These are phyloP conservation scores for Candida tammaniensis DNA, from an alignment of 805 yeast genomes.

Conservation along the genomic window DNA sequence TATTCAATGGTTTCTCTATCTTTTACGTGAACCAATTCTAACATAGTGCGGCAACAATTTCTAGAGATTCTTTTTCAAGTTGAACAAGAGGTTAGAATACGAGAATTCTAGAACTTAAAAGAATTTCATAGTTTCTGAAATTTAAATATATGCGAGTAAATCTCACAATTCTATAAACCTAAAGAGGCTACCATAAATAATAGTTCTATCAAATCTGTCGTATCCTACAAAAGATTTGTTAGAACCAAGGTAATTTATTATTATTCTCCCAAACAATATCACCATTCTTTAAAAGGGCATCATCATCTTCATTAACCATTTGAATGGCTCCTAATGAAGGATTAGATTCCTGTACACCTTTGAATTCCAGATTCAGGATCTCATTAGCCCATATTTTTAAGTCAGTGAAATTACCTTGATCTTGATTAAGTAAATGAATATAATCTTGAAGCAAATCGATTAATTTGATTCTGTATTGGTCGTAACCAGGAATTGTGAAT, in stretches of 20 bases:
- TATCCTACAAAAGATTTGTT: too few relatives aligned
- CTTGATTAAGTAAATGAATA: slow-evolving; percentile 3
- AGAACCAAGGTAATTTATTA: slow-evolving; percentile 43
- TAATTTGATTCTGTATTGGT: not conserved
- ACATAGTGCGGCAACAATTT: too few relatives aligned
- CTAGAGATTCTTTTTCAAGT: too few relatives aligned
- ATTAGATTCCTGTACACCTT: slow-evolving; percentile 19
- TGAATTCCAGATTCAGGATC: slow-evolving; percentile 7
- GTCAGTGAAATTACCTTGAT: slow-evolving; percentile 1
- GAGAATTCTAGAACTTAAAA: too few relatives aligned
- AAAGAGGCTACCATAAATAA: too few relatives aligned
- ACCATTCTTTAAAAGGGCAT: slow-evolving; percentile 22
- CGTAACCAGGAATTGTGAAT: slow-evolving; percentile 3
- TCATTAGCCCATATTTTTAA: slow-evolving; percentile 30
- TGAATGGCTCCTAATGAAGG: slow-evolving; percentile 34
- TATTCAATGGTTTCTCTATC: slow-evolving; percentile 24
- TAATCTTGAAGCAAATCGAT: slow-evolving; percentile 10
- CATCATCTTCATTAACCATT: slow-evolving; percentile 23
- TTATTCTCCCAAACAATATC: slow-evolving; percentile 40
- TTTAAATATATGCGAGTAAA: too few relatives aligned
- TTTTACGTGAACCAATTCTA: slow-evolving; percentile 1
- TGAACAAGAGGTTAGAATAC: too few relatives aligned
- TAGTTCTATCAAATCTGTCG: too few relatives aligned
- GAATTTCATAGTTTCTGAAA: too few relatives aligned
- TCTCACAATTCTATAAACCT: too few relatives aligned